Base-by-base conservation (phyloP, 78 protist species). In the Monosiga brevicollis region DNA sequence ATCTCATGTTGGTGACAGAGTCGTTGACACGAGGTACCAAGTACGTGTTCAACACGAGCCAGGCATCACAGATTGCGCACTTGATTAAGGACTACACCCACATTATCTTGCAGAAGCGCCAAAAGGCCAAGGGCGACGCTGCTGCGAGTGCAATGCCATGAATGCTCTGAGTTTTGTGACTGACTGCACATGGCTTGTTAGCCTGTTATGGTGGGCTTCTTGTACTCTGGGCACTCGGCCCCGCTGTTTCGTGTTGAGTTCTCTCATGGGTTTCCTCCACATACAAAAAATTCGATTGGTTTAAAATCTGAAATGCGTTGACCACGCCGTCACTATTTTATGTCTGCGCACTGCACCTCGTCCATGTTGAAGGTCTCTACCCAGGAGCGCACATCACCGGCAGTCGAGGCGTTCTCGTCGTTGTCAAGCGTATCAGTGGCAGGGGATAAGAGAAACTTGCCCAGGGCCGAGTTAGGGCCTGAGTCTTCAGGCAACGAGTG, bases 61-160 rank as follows among this genome's bases (percentile, higher is more conserved):
- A 77, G 81, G 81, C 72, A 10, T 77, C 81, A 1, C 81, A 77
- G 38, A 77, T 77, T 32, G 81, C 81, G 40, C 81, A 77, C 38
- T 71, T 77, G 41, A 77, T 77, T 71, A 1, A 23, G 36, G 81
- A 77, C 81, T 77, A 77, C 71, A 77, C 81, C 36, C 37, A 77
- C 54, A 0, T 42, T 1, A 77, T 77, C 20, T 3, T 77, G 2
- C 71, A 41, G 37, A 1, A 1, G 11, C 77, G 40, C 42, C 32
- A 73, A 39, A 1, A 1, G 11, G 38, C 40, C 1, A 6, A 36
- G 38, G 77, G 23, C 42, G 24, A n/a, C n/a, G n/a, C n/a, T n/a
- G n/a, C n/a, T n/a, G n/a, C n/a, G 2, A 24, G 22, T 6, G 11
- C 1, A 73, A 39, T 1, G 77, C 35, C 22, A 26, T 26, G 11